Evolutionary conservation across 352 stramenopile species (phyloP).

Genomic region (Phytopythium mirpurense): DNA sequence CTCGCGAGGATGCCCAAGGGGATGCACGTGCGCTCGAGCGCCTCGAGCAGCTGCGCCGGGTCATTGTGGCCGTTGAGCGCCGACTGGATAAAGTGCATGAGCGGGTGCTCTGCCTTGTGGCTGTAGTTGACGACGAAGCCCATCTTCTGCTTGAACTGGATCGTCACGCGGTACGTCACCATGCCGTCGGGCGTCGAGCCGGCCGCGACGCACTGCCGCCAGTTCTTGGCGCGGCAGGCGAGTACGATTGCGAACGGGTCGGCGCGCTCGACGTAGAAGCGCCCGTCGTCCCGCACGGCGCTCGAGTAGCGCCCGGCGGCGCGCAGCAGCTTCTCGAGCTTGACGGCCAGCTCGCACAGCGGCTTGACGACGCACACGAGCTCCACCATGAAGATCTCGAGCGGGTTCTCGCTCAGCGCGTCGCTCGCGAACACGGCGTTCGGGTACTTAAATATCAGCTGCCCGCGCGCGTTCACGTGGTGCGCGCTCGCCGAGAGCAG

Average conservation of each 20-base stretch:
- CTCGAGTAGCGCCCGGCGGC: slow-evolving; percentile 70
- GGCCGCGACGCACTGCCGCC: slow-evolving; percentile 58
- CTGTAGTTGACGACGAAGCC: slow-evolving; percentile 85
- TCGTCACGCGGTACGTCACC: slow-evolving; percentile 73
- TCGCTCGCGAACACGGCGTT: slow-evolving; percentile 59
- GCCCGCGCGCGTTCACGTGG: slow-evolving; percentile 65
- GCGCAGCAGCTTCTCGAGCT: slow-evolving; percentile 71
- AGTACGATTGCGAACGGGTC: slow-evolving; percentile 84
- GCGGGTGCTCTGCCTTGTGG: slow-evolving; percentile 78
- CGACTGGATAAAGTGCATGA: slow-evolving; percentile 86
- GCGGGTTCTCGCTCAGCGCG: slow-evolving; percentile 73
- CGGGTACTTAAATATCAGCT: slow-evolving; percentile 83
- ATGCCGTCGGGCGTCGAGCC: slow-evolving; percentile 68
- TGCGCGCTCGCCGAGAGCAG: slow-evolving; percentile 59
- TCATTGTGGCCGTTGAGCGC: slow-evolving; percentile 78
- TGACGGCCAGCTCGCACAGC: slow-evolving; percentile 78
- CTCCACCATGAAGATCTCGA: slow-evolving; percentile 86
- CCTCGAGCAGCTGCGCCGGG: slow-evolving; percentile 73
- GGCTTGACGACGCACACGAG: slow-evolving; percentile 84
- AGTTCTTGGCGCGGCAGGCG: slow-evolving; percentile 65
- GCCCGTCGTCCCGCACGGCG: slow-evolving; percentile 55
- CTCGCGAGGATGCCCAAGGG: slow-evolving; percentile 79
- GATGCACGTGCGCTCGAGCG: slow-evolving; percentile 78
- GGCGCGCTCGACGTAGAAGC: slow-evolving; percentile 82
- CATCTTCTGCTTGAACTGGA: slow-evolving; percentile 88